phyloP scores from a whole-genome alignment of 768 basidiomycete species.

The Myochromella boudieri region DNA sequence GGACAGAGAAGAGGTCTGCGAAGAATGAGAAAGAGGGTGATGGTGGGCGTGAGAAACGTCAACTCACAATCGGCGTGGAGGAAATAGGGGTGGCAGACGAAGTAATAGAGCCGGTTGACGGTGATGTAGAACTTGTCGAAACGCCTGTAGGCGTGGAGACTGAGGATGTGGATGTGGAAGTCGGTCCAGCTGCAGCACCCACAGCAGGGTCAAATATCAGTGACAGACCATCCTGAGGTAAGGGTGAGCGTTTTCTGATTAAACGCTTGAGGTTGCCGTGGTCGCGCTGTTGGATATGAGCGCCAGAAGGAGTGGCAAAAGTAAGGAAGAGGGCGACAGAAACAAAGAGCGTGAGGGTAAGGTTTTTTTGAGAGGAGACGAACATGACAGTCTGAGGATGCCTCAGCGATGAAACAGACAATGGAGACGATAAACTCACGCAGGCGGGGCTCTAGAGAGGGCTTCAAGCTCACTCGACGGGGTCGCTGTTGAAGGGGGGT shows the following conservation, averaged over 20 bases:
- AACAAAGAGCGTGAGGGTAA: slow-evolving; percentile 65
- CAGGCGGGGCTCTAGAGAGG: slow-evolving; percentile 6
- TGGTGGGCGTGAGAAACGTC: background rate
- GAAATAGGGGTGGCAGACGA: too few species aligned
- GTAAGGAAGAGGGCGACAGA: slow-evolving; percentile 55
- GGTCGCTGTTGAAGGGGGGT: slow-evolving; percentile 5
- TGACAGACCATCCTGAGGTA: slow-evolving; percentile 18
- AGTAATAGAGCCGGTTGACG: slow-evolving; percentile 12
- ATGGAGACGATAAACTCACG: slow-evolving; percentile 1
- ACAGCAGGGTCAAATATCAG: slow-evolving; percentile 22
- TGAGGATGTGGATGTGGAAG: slow-evolving; percentile 17
- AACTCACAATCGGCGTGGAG: too few species aligned
- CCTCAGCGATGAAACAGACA: background rate
- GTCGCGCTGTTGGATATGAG: slow-evolving; percentile 46
- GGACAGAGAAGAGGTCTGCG: slow-evolving; percentile 9
- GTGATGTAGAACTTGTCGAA: background rate
- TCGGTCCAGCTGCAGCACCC: slow-evolving; percentile 31
- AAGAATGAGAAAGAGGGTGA: too few species aligned
- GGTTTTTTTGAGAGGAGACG: slow-evolving; percentile 38
- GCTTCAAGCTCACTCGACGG: slow-evolving; percentile 17
- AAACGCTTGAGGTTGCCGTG: slow-evolving; percentile 63
- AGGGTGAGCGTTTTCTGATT: slow-evolving; percentile 61
- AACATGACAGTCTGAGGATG: slow-evolving; percentile 43
- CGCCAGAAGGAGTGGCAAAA: slow-evolving; percentile 45
- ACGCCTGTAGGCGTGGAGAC: slow-evolving; percentile 10